Evolutionary conservation across 2,329 filamentous ascomycete genomes (phyloP), one percentile per base, ranked within the genome.

Genomic region (Mycosphaerella sp.): DNA sequence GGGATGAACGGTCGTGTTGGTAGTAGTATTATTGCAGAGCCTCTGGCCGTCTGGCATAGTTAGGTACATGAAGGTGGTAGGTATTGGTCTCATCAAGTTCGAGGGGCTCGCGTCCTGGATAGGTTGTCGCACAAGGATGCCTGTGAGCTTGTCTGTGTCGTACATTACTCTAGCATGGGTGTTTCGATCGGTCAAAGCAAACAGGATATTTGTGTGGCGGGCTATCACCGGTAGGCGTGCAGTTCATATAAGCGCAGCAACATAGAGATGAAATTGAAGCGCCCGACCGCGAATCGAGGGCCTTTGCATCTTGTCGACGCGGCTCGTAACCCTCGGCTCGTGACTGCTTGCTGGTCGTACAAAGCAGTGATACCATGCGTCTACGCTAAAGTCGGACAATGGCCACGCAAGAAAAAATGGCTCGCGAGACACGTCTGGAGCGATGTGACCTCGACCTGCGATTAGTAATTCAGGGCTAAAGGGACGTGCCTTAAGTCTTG

Each of bases 361-460:
- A 36, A 40, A 42, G 38, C 12, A 49, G 26, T 39, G 21, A n/a
- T 43, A 42, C 47, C 14, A 51, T 41, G 48, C 48, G 21, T 14
- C 40, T 17, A 31, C 17, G 12, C 23, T 23, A 29, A 41, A 38
- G n/a, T 17, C 17, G 4, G 8, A 40, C 26, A 11, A 29, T 40
- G 21, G 23, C 26, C 12, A 17, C 17, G 42, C 6, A 21, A 44
- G 8, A 9, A 10, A 44, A 44, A 7, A 29, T 29, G 6, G 26
- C 26, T 12, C 7, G 7, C 21, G 11, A 32, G 44, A 34, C 46
- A 32, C 26, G 46, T 4, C 34, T 23, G 5, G 42, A 42, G 43
- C 48, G 48, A 58, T 52, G 52, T 52, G 39, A 52, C 54, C 44
- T 43, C 44, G 40, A 26, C 23, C 44, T 45, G 49, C 17, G 41